Evolutionary conservation across 2,329 filamentous ascomycete species (phyloP).

Genomic region (Aotearoamyces nothofagi): DNA sequence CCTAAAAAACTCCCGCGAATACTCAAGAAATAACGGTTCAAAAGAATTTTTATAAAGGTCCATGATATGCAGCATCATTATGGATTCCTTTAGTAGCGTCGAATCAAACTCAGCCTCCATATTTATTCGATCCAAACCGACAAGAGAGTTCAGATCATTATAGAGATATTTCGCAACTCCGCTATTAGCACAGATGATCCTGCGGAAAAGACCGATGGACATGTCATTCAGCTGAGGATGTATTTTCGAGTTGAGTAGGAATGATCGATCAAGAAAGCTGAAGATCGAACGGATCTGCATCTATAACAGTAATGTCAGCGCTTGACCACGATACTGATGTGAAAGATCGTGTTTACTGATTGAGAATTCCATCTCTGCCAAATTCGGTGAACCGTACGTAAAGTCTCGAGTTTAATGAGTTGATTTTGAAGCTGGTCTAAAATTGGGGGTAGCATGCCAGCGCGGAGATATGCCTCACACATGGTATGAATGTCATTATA

Average conservation of each 20-base stretch:
- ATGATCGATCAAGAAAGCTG: slow-evolving; percentile 86
- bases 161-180: slow-evolving; percentile 18
- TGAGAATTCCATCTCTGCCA: slow-evolving; percentile 74
- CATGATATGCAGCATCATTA: slow-evolving; percentile 76
- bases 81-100: slow-evolving; percentile 53
- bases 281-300: slow-evolving; percentile 74
- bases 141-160: slow-evolving; percentile 27
- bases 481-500: slow-evolving; percentile 49
- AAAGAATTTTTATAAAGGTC: slow-evolving; percentile 67
- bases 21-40: slow-evolving; percentile 56
- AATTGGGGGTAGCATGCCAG: slow-evolving; percentile 33
- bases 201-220: slow-evolving; percentile 61
- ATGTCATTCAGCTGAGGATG: slow-evolving; percentile 66
- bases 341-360: no score
- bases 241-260: slow-evolving; percentile 60
- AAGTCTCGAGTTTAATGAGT: slow-evolving; percentile 42
- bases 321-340: no score
- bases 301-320: no score
- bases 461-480: slow-evolving; percentile 53
- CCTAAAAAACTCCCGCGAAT: slow-evolving; percentile 56
- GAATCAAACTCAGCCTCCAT: slow-evolving; percentile 39
- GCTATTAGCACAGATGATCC: slow-evolving; percentile 26
- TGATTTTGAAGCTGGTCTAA: slow-evolving; percentile 34
- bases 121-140: slow-evolving; percentile 54
- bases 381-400: slow-evolving; percentile 36